Percentiles rank a stretch among this genome's conserved stretches.
Conservation (phyloP, 1,284 basidiomycete genomes). For the Trichosporon ovoides region DNA sequence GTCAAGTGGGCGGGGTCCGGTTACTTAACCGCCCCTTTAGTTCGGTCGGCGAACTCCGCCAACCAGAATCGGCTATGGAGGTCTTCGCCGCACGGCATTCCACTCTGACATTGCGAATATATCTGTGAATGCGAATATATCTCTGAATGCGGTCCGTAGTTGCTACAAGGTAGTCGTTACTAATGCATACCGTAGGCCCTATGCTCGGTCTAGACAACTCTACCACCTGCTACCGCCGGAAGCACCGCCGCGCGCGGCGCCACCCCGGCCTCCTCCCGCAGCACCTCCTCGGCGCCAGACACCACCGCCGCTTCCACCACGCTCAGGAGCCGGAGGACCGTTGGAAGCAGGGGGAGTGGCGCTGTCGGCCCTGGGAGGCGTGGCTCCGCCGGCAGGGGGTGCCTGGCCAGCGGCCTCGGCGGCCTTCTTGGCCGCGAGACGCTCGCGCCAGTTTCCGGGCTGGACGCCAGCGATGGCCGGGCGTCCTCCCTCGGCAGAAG, state of each 20-base stretch:
- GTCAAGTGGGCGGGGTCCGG: too few species aligned
- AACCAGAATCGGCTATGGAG: too few species aligned
- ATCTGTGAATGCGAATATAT: too few species aligned
- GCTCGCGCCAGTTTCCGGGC: constrained; percentile 39
- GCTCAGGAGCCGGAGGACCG: not conserved
- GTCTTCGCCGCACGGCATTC: too few species aligned
- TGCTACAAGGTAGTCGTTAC: not conserved
- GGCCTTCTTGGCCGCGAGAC: constrained; percentile 22
- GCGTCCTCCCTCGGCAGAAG: constrained; percentile 27
- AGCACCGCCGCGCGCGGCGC: not conserved
- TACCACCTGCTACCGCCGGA: constrained; percentile 9
- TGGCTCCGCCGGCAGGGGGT: constrained; percentile 51
- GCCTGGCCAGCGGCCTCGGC: constrained; percentile 36
- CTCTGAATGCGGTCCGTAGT: too few species aligned
- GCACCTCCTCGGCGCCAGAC: constrained; percentile 47
- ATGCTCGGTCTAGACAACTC: constrained; percentile 2
- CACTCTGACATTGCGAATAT: too few species aligned
- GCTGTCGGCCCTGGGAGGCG: too few species aligned
- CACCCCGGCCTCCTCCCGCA: not conserved
- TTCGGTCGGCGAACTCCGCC: too few species aligned
- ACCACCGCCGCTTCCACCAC: constrained; percentile 53
- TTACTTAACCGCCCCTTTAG: too few species aligned
- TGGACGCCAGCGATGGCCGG: constrained; percentile 30
- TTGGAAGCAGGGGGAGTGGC: constrained; percentile 26
- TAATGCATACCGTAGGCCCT: constrained; percentile 2